These are phyloP conservation scores for Tetrapisispora pingtungensis DNA, from an alignment of 805 yeast genomes.

Conservation along the genomic window DNA sequence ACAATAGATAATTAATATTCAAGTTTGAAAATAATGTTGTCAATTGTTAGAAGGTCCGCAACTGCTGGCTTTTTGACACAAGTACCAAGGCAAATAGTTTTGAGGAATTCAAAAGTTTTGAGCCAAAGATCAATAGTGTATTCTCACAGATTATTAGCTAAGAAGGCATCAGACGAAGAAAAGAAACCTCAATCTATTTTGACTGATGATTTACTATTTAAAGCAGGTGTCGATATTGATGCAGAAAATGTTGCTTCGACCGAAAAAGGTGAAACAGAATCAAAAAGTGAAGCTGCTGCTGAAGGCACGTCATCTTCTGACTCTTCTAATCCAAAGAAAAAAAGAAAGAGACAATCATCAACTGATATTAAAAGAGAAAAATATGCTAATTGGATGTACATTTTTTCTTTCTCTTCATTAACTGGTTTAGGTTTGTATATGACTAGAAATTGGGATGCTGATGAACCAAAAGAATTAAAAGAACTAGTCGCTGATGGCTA, in stretches of 20 bases:
- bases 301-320: conserved; percentile 12
- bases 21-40: not conserved
- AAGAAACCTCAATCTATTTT: conserved; percentile 40
- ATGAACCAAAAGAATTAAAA: conserved; percentile 52
- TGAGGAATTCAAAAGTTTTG: not conserved
- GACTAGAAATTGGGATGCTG: conserved; percentile 78
- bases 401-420: conserved; percentile 39
- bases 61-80: not conserved
- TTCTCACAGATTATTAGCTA: not conserved
- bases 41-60: not conserved
- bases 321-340: conserved; percentile 17
- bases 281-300: conserved; percentile 9
- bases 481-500: conserved; percentile 55
- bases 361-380: conserved; percentile 75
- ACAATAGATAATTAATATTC: not conserved
- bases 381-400: conserved; percentile 65
- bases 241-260: conserved; percentile 9
- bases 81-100: not conserved
- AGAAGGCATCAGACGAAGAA: not conserved
- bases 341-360: conserved; percentile 54
- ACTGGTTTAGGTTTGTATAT: conserved; percentile 53
- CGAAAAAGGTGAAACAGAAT: not conserved
- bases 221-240: conserved; percentile 70
- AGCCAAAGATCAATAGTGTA: not conserved
- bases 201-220: conserved; percentile 70